Base-by-base conservation (phyloP, 164 flowering plant genomes). In the Chimonanthus praecox region DNA sequence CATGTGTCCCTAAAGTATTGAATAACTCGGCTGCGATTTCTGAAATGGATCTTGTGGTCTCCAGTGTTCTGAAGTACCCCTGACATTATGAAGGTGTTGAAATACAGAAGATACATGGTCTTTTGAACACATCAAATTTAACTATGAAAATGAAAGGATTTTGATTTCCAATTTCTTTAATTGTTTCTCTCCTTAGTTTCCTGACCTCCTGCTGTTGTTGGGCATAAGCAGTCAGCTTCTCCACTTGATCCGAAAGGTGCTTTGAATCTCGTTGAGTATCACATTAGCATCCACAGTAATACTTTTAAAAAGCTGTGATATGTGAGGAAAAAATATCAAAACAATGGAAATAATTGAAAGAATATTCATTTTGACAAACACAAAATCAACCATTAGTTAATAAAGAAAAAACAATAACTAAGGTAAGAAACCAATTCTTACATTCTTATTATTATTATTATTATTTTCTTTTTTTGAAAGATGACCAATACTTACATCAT, bases 31-130 rank as follows among this genome's bases (percentile, higher is more conserved):
- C 77, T 5, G 97, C 84, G 58, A 86, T 82, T 79, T 84, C 85
- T 65, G 99, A 94, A 76, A 92, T 86, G 76, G 90, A 88, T 69
- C 97, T 80, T 71, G 97, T 84, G 20, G 90, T 86, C 79, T 88
- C 94, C 75, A 94, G 85, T 62, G 94, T 86, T 85, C 94, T 88
- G 63, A 77, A 78, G 78, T 92, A 90, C 69, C 97, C 97, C 98
- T 95, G 84, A 8, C 64, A 54, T 58, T 47, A 16, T 58, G 15
- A 65, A 61, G 64, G 65, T 67, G 13, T 58, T n/a, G 4, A 47
- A 46, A 70, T 18, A 20, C 21, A 20, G 21, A 20, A 20, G 21
- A 20, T n/a, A 48, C 49, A 67, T 64, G 45, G 15, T 49, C 0
- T 13, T 64, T 3, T 6, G 47, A 10, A 63, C 8, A 67, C 49